Evolutionary conservation across 345 rosid genomes (phyloP).

Genomic region (Linum tenue): DNA sequence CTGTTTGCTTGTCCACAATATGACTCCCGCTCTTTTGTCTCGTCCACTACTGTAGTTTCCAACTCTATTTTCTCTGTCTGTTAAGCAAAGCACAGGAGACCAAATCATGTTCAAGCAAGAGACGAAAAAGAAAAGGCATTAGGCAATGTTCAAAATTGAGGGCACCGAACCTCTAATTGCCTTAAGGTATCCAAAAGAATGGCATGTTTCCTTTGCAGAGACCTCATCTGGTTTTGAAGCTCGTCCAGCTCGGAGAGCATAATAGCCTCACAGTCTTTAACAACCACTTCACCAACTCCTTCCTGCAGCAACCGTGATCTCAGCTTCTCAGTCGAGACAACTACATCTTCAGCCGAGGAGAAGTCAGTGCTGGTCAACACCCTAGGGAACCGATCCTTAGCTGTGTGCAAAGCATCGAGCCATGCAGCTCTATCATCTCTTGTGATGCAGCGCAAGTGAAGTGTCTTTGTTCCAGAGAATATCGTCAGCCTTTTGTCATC

Average conservation of each 20-base stretch:
- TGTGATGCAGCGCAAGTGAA: constrained; percentile 68
- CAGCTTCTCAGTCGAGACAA: constrained; percentile 81
- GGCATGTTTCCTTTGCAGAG: constrained; percentile 58
- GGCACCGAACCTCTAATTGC: constrained; percentile 68
- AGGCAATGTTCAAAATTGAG: background rate
- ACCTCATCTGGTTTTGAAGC: constrained; percentile 61
- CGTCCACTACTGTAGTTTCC: constrained; percentile 96
- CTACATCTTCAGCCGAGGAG: constrained; percentile 55
- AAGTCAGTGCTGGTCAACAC: constrained; percentile 50
- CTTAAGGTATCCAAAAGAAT: constrained; percentile 66
- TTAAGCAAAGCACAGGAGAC: constrained; percentile 16
- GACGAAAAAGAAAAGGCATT: background rate
- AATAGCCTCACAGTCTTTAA: constrained; percentile 83
- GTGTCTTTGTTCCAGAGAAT: constrained; percentile 96
- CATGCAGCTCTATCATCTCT: constrained; percentile 75
- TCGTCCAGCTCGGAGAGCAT: constrained; percentile 66
- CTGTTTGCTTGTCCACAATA: constrained; percentile 76
- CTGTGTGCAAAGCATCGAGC: constrained; percentile 75
- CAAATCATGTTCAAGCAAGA: constrained; percentile 7
- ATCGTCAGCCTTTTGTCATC: constrained; percentile 93
- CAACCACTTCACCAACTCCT: constrained; percentile 52
- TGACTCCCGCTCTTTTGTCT: constrained; percentile 88
- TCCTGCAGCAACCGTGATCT: constrained; percentile 64
- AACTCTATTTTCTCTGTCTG: constrained; percentile 96
- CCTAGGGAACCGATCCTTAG: constrained; percentile 84